Conservation (phyloP, 1,284 basidiomycete species). For the Cryptococcus wingfieldii region DNA sequence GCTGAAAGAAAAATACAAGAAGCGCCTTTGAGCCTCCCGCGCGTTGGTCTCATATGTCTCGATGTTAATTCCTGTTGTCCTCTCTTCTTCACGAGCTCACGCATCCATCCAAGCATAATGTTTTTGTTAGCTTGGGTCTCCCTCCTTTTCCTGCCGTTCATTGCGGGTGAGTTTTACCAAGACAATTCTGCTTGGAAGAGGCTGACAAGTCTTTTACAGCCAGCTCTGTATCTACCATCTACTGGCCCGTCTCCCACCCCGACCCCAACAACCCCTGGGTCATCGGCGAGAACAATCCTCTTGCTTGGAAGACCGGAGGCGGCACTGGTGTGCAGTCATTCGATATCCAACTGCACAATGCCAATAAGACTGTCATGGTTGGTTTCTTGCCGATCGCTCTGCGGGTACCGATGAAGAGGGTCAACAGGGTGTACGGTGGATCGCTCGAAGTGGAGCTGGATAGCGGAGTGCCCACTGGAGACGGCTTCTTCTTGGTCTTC, state of each 20-base stretch:
- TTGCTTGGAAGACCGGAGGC: slow-evolving; percentile 42
- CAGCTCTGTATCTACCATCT: slow-evolving; percentile 33
- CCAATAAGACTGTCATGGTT: slow-evolving; percentile 39
- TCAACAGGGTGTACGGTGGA: slow-evolving; percentile 41
- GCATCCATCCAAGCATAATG: no score
- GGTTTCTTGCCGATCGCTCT: slow-evolving; percentile 43
- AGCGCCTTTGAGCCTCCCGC: no score
- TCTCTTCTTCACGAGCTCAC: no score
- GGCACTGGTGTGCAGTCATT: slow-evolving; percentile 45
- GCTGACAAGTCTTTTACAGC: not conserved
- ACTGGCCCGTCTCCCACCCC: slow-evolving; percentile 46
- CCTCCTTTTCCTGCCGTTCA: no score
- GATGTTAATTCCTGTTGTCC: no score
- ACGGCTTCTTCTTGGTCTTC: slow-evolving; percentile 40
- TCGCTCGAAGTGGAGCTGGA: slow-evolving; percentile 44
- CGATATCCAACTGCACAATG: slow-evolving; percentile 48
- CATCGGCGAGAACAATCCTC: slow-evolving; percentile 39
- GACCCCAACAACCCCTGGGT: slow-evolving; percentile 40
- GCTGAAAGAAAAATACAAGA: no score
- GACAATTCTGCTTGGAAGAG: not conserved
- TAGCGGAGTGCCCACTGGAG: slow-evolving; percentile 30
- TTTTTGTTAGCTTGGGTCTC: no score
- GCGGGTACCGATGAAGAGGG: slow-evolving; percentile 38
- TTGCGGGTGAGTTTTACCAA: no score
- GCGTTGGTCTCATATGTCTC: no score